Percentiles rank a stretch among this genome's conserved stretches.
Evolutionary conservation across 306 rosid genomes (phyloP).

Genomic region (Dalbergia cultrata): DNA sequence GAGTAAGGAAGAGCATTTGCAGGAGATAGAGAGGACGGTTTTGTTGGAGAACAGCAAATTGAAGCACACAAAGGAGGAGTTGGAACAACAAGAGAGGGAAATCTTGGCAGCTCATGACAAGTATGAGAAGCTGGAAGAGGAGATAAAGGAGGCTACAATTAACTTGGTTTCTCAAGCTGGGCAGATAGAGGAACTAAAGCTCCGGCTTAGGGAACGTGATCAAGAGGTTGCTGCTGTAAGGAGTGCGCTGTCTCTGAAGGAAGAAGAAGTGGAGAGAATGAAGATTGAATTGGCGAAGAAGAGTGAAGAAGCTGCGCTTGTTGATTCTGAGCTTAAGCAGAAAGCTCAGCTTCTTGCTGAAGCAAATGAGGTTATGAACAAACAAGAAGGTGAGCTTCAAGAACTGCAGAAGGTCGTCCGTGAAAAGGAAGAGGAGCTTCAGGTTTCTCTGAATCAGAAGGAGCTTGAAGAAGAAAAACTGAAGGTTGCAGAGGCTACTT

Average conservation of each 20-base stretch:
- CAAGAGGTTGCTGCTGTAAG: constrained; percentile 53
- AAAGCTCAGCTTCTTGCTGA: constrained; percentile 74
- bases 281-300: constrained; percentile 61
- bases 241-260: constrained; percentile 61
- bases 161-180: constrained; percentile 71
- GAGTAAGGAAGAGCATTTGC: constrained; percentile 82
- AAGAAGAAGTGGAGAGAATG: constrained; percentile 72
- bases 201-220: constrained; percentile 65
- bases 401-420: constrained; percentile 56
- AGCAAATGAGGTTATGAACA: constrained; percentile 74
- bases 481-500: constrained; percentile 63
- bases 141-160: constrained; percentile 70
- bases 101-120: constrained; percentile 63
- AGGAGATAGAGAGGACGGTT: constrained; percentile 74
- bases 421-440: constrained; percentile 71
- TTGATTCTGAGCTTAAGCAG: constrained; percentile 61
- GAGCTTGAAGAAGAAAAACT: constrained; percentile 73
- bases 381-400: constrained; percentile 74
- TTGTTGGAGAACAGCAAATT: constrained; percentile 65
- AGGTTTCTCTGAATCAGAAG: constrained; percentile 52
- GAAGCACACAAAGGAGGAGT: constrained; percentile 70
- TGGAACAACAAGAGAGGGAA: constrained; percentile 77
- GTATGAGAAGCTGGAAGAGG: constrained; percentile 68
- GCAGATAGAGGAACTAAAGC: constrained; percentile 71
- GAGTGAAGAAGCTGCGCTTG: constrained; percentile 64